A percentile compares a stretch with the other conserved stretches of the same genome.
phyloP scores from a whole-genome alignment of 805 yeast genomes.

The Saccharomyces eubayanus region DNA sequence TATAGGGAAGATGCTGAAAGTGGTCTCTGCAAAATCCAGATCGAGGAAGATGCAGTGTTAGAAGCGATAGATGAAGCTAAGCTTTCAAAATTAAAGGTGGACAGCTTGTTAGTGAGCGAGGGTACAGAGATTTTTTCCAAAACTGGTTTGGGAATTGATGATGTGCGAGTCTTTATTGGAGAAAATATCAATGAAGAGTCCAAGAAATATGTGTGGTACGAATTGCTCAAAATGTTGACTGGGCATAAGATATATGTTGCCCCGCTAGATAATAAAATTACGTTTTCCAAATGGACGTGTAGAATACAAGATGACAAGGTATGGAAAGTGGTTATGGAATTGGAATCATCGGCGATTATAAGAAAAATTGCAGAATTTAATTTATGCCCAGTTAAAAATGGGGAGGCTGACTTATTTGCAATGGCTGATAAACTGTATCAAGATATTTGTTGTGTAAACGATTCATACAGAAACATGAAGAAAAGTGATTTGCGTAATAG shows the following conservation, averaged over 20 bases:
- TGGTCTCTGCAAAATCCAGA: slow-evolving; percentile 12
- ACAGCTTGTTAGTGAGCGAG: slow-evolving; percentile 17
- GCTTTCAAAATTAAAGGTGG: slow-evolving; percentile 4
- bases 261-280: slow-evolving; percentile 2
- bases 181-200: slow-evolving; percentile 1
- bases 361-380: slow-evolving; percentile 19
- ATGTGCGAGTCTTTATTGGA: slow-evolving; percentile 9
- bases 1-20: slow-evolving; percentile 6
- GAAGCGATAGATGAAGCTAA: slow-evolving; percentile 2
- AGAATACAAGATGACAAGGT: slow-evolving; percentile 4
- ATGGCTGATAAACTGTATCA: slow-evolving; percentile 14
- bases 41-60: slow-evolving; percentile 2
- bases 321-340: slow-evolving; percentile 19
- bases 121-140: slow-evolving; percentile 16
- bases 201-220: slow-evolving; percentile 17
- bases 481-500: neutral
- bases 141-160: neutral
- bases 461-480: neutral
- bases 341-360: slow-evolving; percentile 11
- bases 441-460: slow-evolving; percentile 10
- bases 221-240: slow-evolving; percentile 14
- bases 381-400: slow-evolving; percentile 6
- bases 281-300: slow-evolving; percentile 15
- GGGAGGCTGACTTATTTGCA: slow-evolving; percentile 23
- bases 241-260: slow-evolving; percentile 10